Conservation (phyloP, 768 basidiomycete genomes). For the Suillus subalutaceus region DNA sequence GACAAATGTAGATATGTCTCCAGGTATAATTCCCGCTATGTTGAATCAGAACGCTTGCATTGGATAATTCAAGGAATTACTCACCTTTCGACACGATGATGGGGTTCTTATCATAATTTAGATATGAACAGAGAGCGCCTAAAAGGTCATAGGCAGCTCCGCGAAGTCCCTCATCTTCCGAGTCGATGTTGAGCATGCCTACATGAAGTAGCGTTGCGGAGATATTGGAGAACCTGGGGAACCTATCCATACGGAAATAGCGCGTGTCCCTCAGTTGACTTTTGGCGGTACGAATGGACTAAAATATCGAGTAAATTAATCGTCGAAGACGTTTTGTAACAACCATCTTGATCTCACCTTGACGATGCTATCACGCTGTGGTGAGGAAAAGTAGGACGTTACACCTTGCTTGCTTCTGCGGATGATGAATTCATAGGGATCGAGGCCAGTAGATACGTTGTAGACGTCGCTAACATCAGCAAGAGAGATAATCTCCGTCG, state of each 20-base stretch:
- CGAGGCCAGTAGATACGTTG: constrained; percentile 76
- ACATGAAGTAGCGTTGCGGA: constrained; percentile 87
- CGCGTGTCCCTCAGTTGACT: constrained; percentile 62
- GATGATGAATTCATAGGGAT: constrained; percentile 81
- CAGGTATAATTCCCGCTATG: constrained; percentile 71
- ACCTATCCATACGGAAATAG: constrained; percentile 57
- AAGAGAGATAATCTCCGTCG: constrained; percentile 80
- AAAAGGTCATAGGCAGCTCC: constrained; percentile 80
- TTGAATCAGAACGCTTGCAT: constrained; percentile 12
- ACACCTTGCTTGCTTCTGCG: constrained; percentile 70
- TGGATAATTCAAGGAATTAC: constrained; percentile 16
- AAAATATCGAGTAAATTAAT: constrained; percentile 10
- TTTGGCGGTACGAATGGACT: constrained; percentile 81
- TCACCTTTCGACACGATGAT: constrained; percentile 72
- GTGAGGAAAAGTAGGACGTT: constrained; percentile 78
- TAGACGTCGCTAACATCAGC: constrained; percentile 87
- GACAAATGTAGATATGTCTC: constrained; percentile 64
- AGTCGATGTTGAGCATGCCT: constrained; percentile 77
- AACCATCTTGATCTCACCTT: constrained; percentile 49
- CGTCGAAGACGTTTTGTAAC: background rate
- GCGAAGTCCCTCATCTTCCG: constrained; percentile 76
- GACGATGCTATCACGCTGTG: constrained; percentile 68
- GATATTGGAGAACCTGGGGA: constrained; percentile 80
- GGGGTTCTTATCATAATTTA: constrained; percentile 76
- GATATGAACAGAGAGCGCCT: constrained; percentile 71